phyloP scores from a whole-genome alignment of 768 basidiomycete genomes.

The Clitopilus hobsonii region DNA sequence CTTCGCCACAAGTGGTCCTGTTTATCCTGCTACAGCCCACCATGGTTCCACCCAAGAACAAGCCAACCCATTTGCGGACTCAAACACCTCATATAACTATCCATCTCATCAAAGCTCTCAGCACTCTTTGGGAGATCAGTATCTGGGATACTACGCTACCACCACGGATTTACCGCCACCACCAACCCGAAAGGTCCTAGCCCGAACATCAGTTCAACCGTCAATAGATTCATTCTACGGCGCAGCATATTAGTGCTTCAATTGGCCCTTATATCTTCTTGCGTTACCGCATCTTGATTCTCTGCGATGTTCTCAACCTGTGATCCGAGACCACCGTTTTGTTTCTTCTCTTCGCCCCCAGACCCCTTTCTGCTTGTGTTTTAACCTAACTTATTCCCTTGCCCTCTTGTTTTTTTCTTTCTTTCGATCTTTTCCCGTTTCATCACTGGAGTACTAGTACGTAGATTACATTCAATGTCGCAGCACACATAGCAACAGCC shows the following conservation, averaged over 20 bases:
- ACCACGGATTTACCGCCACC: conserved; percentile 9
- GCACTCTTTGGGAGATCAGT: not conserved
- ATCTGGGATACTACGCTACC: not conserved
- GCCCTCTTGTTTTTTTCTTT: not conserved
- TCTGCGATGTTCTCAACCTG: too few relatives aligned
- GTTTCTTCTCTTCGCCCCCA: not conserved
- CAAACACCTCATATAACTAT: conserved; percentile 8
- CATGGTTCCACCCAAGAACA: conserved; percentile 6
- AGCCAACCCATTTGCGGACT: conserved; percentile 8
- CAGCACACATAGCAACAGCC: not conserved
- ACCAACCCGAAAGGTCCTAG: conserved; percentile 11
- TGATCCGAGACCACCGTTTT: not conserved
- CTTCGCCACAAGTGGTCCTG: conserved; percentile 5
- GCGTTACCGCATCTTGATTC: not conserved
- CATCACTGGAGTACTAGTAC: too few relatives aligned
- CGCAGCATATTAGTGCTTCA: conserved; percentile 6
- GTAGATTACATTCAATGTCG: not conserved
- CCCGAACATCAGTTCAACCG: conserved; percentile 23
- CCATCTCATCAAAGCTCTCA: not conserved
- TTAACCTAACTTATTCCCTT: not conserved
- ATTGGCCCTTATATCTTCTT: not conserved
- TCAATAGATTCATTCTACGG: conserved; percentile 41
- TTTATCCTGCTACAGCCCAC: not conserved
- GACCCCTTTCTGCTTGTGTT: not conserved
- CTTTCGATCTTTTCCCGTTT: not conserved